A percentile compares a stretch with the other conserved stretches of the same genome.
Conservation (phyloP, 75 land plant genomes). For the Sequoia sempervirens region DNA sequence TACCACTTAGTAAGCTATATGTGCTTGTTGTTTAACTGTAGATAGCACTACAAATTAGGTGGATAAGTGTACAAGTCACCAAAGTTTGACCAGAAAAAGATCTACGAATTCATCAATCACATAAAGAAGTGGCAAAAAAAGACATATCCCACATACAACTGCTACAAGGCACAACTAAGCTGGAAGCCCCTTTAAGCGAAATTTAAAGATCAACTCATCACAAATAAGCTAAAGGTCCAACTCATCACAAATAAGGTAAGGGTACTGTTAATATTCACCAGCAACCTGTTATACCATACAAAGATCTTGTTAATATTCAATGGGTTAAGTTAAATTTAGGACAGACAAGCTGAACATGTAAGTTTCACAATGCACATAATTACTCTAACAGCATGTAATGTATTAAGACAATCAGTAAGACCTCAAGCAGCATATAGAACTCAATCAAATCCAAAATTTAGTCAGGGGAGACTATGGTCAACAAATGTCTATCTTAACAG, state of each 20-base stretch:
- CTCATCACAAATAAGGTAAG: not conserved
- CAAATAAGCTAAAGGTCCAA: too few species aligned
- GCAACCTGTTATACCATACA: too few species aligned
- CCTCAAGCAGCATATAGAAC: not conserved
- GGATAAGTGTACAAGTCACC: not conserved
- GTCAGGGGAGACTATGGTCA: not conserved
- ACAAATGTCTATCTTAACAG: not conserved
- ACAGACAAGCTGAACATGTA: not conserved
- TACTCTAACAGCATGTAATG: not conserved
- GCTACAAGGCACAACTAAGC: not conserved
- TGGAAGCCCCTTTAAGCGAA: not conserved
- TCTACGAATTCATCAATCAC: not conserved
- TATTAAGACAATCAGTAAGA: not conserved
- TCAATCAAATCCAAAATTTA: not conserved
- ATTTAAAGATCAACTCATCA: not conserved
- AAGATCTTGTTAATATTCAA: not conserved
- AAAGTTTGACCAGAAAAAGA: not conserved
- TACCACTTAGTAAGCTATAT: not conserved
- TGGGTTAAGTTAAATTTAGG: not conserved
- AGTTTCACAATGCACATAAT: not conserved
- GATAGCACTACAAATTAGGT: not conserved
- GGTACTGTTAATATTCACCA: not conserved
- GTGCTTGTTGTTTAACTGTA: not conserved
- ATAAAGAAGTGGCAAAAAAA: not conserved
- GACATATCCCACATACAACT: not conserved